Evolutionary conservation across 2,329 filamentous ascomycete species (phyloP).

Genomic region (Mycosphaerella arachidis): DNA sequence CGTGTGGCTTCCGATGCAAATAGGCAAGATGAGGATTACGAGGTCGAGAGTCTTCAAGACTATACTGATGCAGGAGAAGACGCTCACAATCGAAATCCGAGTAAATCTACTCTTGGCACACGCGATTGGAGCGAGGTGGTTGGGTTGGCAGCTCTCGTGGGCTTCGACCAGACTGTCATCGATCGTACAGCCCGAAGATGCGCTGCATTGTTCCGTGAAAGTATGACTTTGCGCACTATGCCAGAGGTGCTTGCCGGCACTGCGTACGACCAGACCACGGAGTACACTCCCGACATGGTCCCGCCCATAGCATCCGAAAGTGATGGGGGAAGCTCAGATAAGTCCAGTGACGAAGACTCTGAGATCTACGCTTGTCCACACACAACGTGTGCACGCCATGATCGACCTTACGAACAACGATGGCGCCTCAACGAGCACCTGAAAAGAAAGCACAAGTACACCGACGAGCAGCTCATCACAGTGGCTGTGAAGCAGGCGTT

Average conservation of each 20-base stretch:
- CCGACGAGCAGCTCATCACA: neutral
- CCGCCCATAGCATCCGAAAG: slow-evolving; percentile 22
- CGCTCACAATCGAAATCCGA: neutral
- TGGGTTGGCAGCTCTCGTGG: slow-evolving; percentile 69
- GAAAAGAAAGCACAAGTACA: slow-evolving; percentile 27
- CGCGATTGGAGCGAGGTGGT: slow-evolving; percentile 85
- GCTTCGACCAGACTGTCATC: slow-evolving; percentile 62
- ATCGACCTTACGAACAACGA: slow-evolving; percentile 21
- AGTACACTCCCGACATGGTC: slow-evolving; percentile 34
- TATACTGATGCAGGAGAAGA: neutral
- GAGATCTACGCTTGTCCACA: slow-evolving; percentile 22
- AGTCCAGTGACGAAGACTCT: neutral
- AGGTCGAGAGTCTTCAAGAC: neutral
- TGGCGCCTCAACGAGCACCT: slow-evolving; percentile 35
- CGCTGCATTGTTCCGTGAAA: slow-evolving; percentile 67
- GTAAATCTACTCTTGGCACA: slow-evolving; percentile 37
- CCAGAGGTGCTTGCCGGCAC: slow-evolving; percentile 15
- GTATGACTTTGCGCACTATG: slow-evolving; percentile 47
- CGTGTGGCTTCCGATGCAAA: slow-evolving; percentile 4
- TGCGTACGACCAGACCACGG: slow-evolving; percentile 27
- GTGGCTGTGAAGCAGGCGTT: neutral
- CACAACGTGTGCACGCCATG: slow-evolving; percentile 24
- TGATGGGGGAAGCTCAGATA: neutral
- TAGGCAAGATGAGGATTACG: neutral
- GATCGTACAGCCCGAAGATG: slow-evolving; percentile 70